Evolutionary conservation across 1,284 basidiomycete genomes (phyloP), one percentile per base, ranked within the genome.

Genomic region (Sporisorium exsertum): DNA sequence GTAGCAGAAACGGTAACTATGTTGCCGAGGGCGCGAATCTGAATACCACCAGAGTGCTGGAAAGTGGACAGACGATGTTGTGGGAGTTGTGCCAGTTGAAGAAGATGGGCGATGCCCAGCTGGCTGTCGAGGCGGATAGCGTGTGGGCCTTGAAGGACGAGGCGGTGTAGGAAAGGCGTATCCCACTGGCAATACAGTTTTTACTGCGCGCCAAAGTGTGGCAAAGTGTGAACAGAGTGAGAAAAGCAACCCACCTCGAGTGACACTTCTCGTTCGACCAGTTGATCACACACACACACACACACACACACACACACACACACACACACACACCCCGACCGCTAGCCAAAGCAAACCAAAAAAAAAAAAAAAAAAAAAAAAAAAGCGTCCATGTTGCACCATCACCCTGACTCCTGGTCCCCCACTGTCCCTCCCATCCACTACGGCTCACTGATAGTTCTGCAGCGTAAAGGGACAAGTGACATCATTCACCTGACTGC

Each of bases 381-480:
- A 18, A 52, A 49, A 58, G 37, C 60, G 64, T 66, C 64, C 64
- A 51, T 60, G 27, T 24, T 42, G 26, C 42, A 46, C 42, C 32
- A 4, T 3, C 32, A 16, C n/a, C n/a, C n/a, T n/a, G n/a, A n/a
- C n/a, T n/a, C n/a, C n/a, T n/a, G n/a, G n/a, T n/a, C n/a, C n/a
- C n/a, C n/a, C 27, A 20, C 5, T 13, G 20, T 15, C 49, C 12
- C 49, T 9, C 27, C 24, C 26, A 3, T n/a, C 29, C 32, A 6
- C 12, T 20, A 15, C 26, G 29, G 13, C 27, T 9, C 52, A 77
- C 60, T 77, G 70, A 35, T 54, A 77, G 13, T 22, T 35, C 56
- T 76, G 68, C 27, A 79, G 27, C 26, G 58, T 58, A 50, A 81
- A 81, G 33, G 79, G 79, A 59, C 79, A 81, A 0, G 33, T 68